A percentile compares a stretch with the other conserved stretches of the same genome.
Evolutionary conservation across 768 basidiomycete species (phyloP).

Genomic region (Podaxis sp.): DNA sequence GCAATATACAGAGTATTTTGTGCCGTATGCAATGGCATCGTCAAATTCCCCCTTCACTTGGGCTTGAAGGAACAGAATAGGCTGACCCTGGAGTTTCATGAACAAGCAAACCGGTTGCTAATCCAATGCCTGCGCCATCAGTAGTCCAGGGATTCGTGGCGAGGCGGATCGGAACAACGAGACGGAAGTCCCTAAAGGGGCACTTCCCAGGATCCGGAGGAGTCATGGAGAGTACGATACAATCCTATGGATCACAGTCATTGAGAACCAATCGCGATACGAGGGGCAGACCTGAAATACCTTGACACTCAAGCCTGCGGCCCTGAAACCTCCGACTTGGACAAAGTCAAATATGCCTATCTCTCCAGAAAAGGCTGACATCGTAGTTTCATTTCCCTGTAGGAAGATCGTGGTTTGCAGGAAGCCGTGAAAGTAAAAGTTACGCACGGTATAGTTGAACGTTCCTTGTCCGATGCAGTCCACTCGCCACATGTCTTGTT

Average conservation of each 20-base stretch:
- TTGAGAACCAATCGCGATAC: neutral
- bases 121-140: constrained; percentile 35
- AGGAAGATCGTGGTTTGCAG: neutral
- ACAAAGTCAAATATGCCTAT: constrained; percentile 48
- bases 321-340: constrained; percentile 61
- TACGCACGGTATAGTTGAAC: constrained; percentile 55
- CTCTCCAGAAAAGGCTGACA: constrained; percentile 62
- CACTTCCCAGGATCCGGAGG: constrained; percentile 55
- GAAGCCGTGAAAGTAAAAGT: neutral
- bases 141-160: constrained; percentile 59
- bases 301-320: constrained; percentile 62
- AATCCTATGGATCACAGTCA: constrained; percentile 45
- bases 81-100: neutral
- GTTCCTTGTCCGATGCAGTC: constrained; percentile 63
- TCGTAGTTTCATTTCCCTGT: constrained; percentile 64
- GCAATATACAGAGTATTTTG: neutral
- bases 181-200: constrained; percentile 58
- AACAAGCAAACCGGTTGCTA: neutral
- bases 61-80: neutral
- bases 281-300: constrained; percentile 30
- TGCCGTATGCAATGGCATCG: neutral
- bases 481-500: constrained; percentile 69
- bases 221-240: constrained; percentile 55
- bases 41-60: neutral
- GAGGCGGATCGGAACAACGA: constrained; percentile 60